A percentile compares a stretch with the other conserved stretches of the same genome.
phyloP scores from a whole-genome alignment of 108 stramenopile genomes.

The Skeletonema grethae region DNA sequence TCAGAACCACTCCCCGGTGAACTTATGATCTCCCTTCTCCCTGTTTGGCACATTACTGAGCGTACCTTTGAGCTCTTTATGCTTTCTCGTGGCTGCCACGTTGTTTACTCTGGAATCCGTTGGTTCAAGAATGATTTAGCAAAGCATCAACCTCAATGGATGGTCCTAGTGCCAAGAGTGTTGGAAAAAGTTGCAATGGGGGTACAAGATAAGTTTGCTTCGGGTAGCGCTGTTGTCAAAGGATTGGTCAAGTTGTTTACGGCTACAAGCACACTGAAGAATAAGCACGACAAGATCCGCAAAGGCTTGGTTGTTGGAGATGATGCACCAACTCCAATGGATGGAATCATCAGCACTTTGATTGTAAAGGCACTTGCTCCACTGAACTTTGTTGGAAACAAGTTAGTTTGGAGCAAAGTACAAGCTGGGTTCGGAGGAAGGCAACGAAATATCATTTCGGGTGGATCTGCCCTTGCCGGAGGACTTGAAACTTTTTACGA shows the following conservation, averaged over 20 bases:
- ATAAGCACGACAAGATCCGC: constrained; percentile 64
- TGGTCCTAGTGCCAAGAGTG: constrained; percentile 92
- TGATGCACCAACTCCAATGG: constrained; percentile 50
- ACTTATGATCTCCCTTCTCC: constrained; percentile 83
- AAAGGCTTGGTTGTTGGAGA: constrained; percentile 79
- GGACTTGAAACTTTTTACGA: constrained; percentile 90
- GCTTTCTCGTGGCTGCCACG: constrained; percentile 77
- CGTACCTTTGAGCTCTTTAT: constrained; percentile 90
- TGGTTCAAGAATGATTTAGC: constrained; percentile 93
- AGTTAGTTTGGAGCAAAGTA: constrained; percentile 92
- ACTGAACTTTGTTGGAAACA: constrained; percentile 84
- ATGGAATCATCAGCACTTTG: constrained; percentile 51
- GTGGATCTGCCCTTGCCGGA: constrained; percentile 90
- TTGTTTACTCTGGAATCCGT: constrained; percentile 90
- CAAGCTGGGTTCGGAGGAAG: constrained; percentile 91
- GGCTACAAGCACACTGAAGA: constrained; percentile 50
- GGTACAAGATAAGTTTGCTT: constrained; percentile 88
- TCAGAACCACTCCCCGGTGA: constrained; percentile 84
- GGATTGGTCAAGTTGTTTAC: constrained; percentile 77
- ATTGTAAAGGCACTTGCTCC: constrained; percentile 66
- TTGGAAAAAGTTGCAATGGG: constrained; percentile 90
- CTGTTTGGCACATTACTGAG: constrained; percentile 93
- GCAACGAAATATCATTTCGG: constrained; percentile 80
- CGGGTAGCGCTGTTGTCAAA: constrained; percentile 74
- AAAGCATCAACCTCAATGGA: constrained; percentile 90